phyloP scores from a whole-genome alignment of 768 basidiomycete species.

The Cubamyces lactineus region DNA sequence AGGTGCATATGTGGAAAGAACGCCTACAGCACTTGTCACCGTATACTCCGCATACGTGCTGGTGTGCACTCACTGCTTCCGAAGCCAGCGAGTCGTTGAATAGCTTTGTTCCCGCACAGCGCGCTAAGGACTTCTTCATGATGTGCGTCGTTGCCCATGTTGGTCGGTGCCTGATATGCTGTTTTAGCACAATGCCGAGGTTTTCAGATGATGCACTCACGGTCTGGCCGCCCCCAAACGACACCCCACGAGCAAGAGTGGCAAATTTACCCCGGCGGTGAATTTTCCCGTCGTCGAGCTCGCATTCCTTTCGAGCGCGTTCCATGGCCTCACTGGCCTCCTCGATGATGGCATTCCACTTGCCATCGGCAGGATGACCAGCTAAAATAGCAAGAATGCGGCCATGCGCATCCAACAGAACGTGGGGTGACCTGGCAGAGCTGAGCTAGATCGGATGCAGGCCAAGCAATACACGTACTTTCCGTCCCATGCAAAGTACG shows the following conservation, averaged over 20 bases:
- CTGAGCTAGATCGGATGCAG: not conserved
- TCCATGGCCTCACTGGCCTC: not conserved
- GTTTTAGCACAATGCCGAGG: not conserved
- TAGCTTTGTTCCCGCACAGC: not conserved
- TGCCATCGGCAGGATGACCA: no score
- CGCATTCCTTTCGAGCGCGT: not conserved
- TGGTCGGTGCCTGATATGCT: not conserved
- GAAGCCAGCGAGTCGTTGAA: not conserved
- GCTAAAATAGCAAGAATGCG: no score
- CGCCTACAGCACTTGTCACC: not conserved
- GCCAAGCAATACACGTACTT: not conserved
- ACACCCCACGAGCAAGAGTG: conserved; percentile 29
- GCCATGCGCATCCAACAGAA: not conserved
- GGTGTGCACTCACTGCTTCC: not conserved
- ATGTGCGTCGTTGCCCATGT: not conserved
- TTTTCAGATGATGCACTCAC: not conserved
- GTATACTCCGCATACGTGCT: not conserved
- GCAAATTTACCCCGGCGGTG: conserved; percentile 28
- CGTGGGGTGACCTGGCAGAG: not conserved
- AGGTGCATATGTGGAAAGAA: not conserved
- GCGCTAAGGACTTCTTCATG: not conserved
- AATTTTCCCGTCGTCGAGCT: not conserved
- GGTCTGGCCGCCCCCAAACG: conserved; percentile 36
- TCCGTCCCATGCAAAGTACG: not conserved
- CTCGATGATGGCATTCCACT: no score